Base-by-base conservation (phyloP, 75 land plant species). In the Picea glauca region DNA sequence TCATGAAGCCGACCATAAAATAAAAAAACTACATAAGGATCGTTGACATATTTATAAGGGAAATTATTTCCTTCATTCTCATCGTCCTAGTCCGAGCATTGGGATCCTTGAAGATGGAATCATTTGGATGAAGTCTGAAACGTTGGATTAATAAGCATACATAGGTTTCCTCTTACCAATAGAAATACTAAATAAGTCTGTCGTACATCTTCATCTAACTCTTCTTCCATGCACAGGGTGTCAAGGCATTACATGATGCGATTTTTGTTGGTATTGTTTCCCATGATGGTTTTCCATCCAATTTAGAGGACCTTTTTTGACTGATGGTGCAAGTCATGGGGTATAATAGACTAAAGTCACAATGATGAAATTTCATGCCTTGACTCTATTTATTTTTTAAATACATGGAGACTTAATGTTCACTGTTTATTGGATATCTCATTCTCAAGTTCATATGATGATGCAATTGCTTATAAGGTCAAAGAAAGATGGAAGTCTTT, bases 241-340 rank as follows among this genome's bases (percentile, higher is more conserved):
- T 94, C 75, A 92, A 94, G 85, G 93, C 89, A 76, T 81, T 93
- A 26, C 90, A 98, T 73, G 99, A 90, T 83, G 82, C 90, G 11
- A 95, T 97, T 84, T 98, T 96, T 76, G 92, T 88, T 80, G 99
- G 94, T 46, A 94, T 97, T 79, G 85, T 84, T 64, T 86, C 84
- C 32, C 98, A 98, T 72, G 99, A 97, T 93, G 94, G 93, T 60
- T 97, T 84, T 87, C 91, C 99, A 77, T 83, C 88, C 73, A 83
- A 91, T 85, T 81, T 91, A 30, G 92, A 97, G 70, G 96, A 94
- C 78, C 88, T 97, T 63, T 94, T 75, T 78, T 97, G 73, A 97
- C 96, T 72, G 98, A 97, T 88, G 99, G 99, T 77, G 99, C 99
- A 30, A 97, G 99, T 79, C 93, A 93, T 66, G 95, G 87, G 60